Evolutionary conservation across 2,329 filamentous ascomycete species (phyloP).

Genomic region (Myriangium duriaei): DNA sequence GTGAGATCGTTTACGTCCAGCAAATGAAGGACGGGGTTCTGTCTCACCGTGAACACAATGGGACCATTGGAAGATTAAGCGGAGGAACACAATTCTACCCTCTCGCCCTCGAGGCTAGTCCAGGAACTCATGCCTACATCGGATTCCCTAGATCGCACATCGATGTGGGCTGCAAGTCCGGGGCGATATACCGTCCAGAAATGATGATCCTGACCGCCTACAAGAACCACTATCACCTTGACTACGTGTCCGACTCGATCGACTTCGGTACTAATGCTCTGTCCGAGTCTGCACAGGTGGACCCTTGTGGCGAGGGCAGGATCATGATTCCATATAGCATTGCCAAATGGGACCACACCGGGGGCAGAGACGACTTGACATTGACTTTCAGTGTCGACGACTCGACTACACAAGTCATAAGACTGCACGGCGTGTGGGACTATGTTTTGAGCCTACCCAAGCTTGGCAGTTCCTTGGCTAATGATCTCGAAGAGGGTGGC

Average conservation of each 20-base stretch:
- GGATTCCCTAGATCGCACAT: constrained; percentile 6
- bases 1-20: neutral
- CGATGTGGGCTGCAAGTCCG: constrained; percentile 2
- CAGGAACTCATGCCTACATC: constrained; percentile 10
- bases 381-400: constrained; percentile 17
- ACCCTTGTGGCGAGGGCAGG: constrained; percentile 14
- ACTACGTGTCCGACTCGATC: constrained; percentile 14
- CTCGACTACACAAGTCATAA: constrained; percentile 14
- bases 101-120: neutral
- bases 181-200: neutral
- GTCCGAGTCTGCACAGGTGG: constrained; percentile 8
- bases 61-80: neutral
- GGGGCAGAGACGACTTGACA: constrained; percentile 16
- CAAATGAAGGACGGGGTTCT: neutral
- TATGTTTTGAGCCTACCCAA: neutral
- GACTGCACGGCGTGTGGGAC: constrained; percentile 1
- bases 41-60: neutral
- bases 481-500: neutral
- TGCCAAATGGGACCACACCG: constrained; percentile 15
- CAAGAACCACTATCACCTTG: constrained; percentile 14
- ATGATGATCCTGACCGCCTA: constrained; percentile 15
- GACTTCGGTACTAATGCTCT: constrained; percentile 8
- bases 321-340: constrained; percentile 18
- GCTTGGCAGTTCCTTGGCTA: neutral
- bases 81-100: neutral